Evolutionary conservation across 1,139 yeast genomes (phyloP).

Genomic region (Hansenula lynferdii): DNA sequence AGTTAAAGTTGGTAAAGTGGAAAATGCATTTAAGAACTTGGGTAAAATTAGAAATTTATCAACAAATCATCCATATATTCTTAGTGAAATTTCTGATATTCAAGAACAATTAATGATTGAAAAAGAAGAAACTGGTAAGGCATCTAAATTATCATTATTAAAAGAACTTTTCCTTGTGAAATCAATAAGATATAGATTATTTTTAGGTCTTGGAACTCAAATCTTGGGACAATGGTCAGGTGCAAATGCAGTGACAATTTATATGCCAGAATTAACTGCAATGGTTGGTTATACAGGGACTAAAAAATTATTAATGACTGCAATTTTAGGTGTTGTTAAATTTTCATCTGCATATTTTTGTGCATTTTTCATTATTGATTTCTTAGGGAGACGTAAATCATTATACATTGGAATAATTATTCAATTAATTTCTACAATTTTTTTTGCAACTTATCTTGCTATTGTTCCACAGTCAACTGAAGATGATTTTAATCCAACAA

Average conservation of each 20-base stretch:
- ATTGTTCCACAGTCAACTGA: constrained; percentile 42
- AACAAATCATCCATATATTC: constrained; percentile 45
- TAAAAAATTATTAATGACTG: constrained; percentile 48
- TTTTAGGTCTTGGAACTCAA: constrained; percentile 41
- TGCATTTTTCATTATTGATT: constrained; percentile 43
- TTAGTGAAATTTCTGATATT: constrained; percentile 50
- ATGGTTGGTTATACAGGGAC: constrained; percentile 39
- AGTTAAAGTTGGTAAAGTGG: constrained; percentile 27
- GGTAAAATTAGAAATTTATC: constrained; percentile 42
- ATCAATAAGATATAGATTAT: constrained; percentile 44
- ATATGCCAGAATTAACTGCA: constrained; percentile 48
- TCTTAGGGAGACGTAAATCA: constrained; percentile 41
- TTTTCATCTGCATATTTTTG: constrained; percentile 38
- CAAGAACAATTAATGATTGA: constrained; percentile 43
- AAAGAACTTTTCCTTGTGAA: constrained; percentile 33
- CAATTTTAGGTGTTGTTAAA: constrained; percentile 49
- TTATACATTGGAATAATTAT: constrained; percentile 35
- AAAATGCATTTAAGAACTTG: constrained; percentile 24
- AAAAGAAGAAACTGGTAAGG: constrained; percentile 30
- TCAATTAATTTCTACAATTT: constrained; percentile 27
- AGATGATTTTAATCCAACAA: constrained; percentile 25
- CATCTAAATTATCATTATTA: constrained; percentile 26
- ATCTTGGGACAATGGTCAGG: constrained; percentile 63
- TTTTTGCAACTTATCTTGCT: constrained; percentile 42
- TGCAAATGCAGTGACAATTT: constrained; percentile 51